Conservation (phyloP, 305 asterid genomes). For the Coffea humblotiana region DNA sequence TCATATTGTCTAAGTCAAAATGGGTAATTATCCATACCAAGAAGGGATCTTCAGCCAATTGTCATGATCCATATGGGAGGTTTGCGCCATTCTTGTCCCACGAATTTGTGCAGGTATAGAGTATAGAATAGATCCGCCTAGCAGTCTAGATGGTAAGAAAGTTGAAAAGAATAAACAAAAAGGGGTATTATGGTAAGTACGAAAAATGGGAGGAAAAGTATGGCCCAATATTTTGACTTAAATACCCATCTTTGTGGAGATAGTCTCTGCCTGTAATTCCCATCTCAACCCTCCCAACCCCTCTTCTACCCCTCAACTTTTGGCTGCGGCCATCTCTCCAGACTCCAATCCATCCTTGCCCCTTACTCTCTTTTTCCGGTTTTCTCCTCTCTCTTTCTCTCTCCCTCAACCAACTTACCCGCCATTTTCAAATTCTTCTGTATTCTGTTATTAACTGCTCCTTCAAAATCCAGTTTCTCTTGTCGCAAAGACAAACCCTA, state of each 20-base stretch:
- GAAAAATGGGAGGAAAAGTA: slow-evolving; percentile 21
- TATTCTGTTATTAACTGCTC: neutral
- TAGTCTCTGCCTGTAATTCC: slow-evolving; percentile 39
- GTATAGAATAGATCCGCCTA: too few relatives aligned
- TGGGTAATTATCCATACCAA: too few relatives aligned
- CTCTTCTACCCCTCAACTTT: slow-evolving; percentile 64
- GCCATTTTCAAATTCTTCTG: slow-evolving; percentile 65
- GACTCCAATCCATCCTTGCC: slow-evolving; percentile 22
- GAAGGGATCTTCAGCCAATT: too few relatives aligned
- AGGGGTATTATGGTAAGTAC: slow-evolving; percentile 59
- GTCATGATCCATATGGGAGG: too few relatives aligned
- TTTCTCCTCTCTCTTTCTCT: slow-evolving; percentile 47
- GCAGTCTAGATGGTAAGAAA: too few relatives aligned
- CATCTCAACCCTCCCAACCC: slow-evolving; percentile 61
- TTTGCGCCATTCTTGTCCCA: too few relatives aligned
- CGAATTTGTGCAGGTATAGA: too few relatives aligned
- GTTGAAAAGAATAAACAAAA: slow-evolving; percentile 4
- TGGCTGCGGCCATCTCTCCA: slow-evolving; percentile 26
- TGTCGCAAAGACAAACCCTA: slow-evolving; percentile 10
- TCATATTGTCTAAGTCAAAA: too few relatives aligned
- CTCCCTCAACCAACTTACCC: slow-evolving; percentile 51
- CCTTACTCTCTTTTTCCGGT: slow-evolving; percentile 45
- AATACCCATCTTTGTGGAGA: slow-evolving; percentile 68
- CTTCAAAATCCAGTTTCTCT: neutral
- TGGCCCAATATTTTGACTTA: slow-evolving; percentile 60